Percentiles rank a stretch among this genome's conserved stretches.
These are phyloP conservation scores for Cordyceps militaris DNA, from an alignment of 2,329 filamentous ascomycete species.

Conservation along the genomic window DNA sequence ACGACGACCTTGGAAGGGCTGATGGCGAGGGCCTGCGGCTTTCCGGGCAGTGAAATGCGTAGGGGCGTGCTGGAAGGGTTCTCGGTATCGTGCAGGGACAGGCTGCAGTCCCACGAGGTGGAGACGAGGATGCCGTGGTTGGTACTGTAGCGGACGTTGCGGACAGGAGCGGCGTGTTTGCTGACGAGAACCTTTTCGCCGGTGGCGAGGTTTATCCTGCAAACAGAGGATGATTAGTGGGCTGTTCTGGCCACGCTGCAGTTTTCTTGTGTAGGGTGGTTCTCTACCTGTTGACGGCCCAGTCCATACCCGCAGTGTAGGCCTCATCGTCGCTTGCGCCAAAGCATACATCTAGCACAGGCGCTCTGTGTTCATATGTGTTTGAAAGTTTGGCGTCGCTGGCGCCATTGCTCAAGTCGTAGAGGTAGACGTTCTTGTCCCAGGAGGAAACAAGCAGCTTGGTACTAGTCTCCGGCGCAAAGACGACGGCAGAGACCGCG, in stretches of 20 bases:
- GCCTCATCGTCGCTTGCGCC: conserved; percentile 75
- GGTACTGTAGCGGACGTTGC: conserved; percentile 74
- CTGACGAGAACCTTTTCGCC: conserved; percentile 69
- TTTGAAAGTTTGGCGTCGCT: conserved; percentile 53
- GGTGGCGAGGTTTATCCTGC: conserved; percentile 59
- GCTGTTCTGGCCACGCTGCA: not conserved
- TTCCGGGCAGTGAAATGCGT: conserved; percentile 67
- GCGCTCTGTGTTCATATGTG: conserved; percentile 73
- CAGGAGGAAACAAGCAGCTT: conserved; percentile 88
- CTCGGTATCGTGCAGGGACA: conserved; percentile 71
- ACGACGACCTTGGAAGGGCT: conserved; percentile 79
- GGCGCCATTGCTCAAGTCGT: conserved; percentile 59
- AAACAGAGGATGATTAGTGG: not conserved
- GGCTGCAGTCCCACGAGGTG: conserved; percentile 85
- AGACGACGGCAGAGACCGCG: conserved; percentile 78
- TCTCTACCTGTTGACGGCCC: conserved; percentile 66
- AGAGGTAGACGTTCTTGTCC: conserved; percentile 88
- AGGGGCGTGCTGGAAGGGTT: conserved; percentile 48
- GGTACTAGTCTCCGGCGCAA: conserved; percentile 67
- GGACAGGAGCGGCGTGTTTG: conserved; percentile 72
- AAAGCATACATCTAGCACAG: conserved; percentile 88
- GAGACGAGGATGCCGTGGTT: conserved; percentile 75
- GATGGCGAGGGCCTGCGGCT: conserved; percentile 80
- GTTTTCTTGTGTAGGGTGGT: not conserved
- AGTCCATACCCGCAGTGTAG: conserved; percentile 81